phyloP scores from a whole-genome alignment of 768 basidiomycete genomes.

The Sporobolomyces pararoseus region DNA sequence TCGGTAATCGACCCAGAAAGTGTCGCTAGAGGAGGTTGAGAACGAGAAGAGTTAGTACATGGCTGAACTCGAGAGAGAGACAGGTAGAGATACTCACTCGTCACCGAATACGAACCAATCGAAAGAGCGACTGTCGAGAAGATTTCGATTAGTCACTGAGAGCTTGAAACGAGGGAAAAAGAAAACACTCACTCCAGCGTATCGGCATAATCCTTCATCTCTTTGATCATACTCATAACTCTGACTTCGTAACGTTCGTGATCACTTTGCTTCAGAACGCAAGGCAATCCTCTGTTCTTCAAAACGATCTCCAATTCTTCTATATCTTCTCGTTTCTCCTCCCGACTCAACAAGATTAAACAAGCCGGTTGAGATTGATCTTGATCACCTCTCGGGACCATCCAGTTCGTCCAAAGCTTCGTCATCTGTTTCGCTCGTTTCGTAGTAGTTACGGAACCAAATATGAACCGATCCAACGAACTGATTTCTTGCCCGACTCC shows the following conservation, averaged over 20 bases:
- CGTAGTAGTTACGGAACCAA: constrained; percentile 36
- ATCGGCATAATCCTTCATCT: constrained; percentile 32
- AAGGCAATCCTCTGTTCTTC: constrained; percentile 17
- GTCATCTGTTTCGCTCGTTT: constrained; percentile 36
- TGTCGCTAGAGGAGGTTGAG: constrained; percentile 36
- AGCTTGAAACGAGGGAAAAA: background rate
- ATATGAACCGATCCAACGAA: constrained; percentile 15
- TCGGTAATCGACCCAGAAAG: constrained; percentile 41
- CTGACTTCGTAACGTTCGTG: constrained; percentile 43
- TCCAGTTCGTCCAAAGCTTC: constrained; percentile 30
- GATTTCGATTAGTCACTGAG: background rate
- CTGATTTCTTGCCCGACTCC: constrained; percentile 13
- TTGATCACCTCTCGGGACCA: constrained; percentile 12
- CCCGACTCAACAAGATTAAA: constrained; percentile 33
- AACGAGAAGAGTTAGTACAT: background rate
- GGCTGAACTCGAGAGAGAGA: background rate
- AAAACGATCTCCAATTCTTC: constrained; percentile 16
- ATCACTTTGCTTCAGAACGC: constrained; percentile 20
- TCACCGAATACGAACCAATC: constrained; percentile 44
- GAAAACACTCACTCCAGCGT: constrained; percentile 19
- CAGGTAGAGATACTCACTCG: constrained; percentile 31
- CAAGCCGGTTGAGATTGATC: constrained; percentile 20
- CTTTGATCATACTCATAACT: constrained; percentile 39
- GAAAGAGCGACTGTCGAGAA: background rate
- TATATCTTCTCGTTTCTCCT: constrained; percentile 28